Base-by-base conservation (phyloP, 2,329 filamentous ascomycete genomes). In the Aspergillus quadricinctus region DNA sequence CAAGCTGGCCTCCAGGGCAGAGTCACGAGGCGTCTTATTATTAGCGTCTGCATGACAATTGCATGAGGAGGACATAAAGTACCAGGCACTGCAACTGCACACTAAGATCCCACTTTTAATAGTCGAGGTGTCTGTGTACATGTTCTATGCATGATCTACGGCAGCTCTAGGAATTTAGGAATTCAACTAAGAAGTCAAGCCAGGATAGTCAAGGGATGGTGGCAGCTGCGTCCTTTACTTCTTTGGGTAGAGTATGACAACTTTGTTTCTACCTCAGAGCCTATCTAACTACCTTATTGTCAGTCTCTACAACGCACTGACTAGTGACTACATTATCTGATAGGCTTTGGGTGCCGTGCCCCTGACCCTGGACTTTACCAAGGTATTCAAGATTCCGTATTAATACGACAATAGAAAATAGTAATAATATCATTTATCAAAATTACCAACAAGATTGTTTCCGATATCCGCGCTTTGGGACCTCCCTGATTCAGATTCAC, bases 111-210 rank as follows among this genome's bases (percentile, higher is more conserved):
- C 46, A 28, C 11, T 3, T 17, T 29, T 50, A 31, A 31, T 40
- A 29, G 45, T 35, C 21, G 29, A 41, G 48, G 27, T 43, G 21
- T 3, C 48, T 29, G 25, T 27, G 23, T 62, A 64, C 61, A 67
- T 67, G 63, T 72, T 72, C 71, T 64, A 72, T 72, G 70, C 71
- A 72, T 70, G 51, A 73, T 73, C 70, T 72, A 65, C 69, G 69
- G 61, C 63, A 59, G 65, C 65, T 72, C 68, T 65, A 64, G 55
- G n/a, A 51, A 52, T 46, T 50, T 40, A 51, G 57, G 9, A 21
- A 23, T 23, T 23, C 23, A 23, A 23, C 40, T 43, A 43, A 21
- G 40, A 37, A 53, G 57, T 25, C 41, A 23, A 43, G 40, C 40
- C 40, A 43, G 40, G 40, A 43, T 21, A 21, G 19, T 19, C 41